Conservation (phyloP, 768 basidiomycete genomes). For the Sarcomyxa edulis region DNA sequence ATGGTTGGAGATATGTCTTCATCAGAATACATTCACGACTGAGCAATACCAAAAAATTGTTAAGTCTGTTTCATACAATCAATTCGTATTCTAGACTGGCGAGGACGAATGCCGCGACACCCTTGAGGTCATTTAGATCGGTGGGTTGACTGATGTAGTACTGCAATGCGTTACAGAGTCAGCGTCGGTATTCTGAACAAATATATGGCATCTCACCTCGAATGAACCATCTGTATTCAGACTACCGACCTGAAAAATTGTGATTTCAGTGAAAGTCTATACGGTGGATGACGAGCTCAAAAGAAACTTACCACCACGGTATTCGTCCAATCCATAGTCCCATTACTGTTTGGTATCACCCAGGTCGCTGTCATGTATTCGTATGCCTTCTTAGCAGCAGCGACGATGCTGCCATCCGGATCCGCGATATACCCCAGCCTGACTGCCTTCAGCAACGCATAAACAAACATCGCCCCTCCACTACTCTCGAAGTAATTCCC, state of each 20-base stretch:
- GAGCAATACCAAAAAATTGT: no score
- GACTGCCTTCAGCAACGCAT: slow-evolving; percentile 39
- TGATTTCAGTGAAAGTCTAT: not conserved
- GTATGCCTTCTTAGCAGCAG: slow-evolving; percentile 35
- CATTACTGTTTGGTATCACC: slow-evolving; percentile 34
- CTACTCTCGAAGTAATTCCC: slow-evolving; percentile 48
- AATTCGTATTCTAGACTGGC: slow-evolving; percentile 39
- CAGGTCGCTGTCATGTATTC: slow-evolving; percentile 32
- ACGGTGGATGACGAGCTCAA: not conserved
- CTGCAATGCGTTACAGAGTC: slow-evolving; percentile 14
- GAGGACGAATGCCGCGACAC: slow-evolving; percentile 38
- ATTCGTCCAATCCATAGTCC: slow-evolving; percentile 40
- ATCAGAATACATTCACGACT: no score
- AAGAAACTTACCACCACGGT: slow-evolving; percentile 33
- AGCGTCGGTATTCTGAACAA: not conserved
- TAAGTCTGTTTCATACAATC: slow-evolving; percentile 9
- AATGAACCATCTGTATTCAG: slow-evolving; percentile 31
- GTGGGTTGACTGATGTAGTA: slow-evolving; percentile 37
- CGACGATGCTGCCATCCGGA: slow-evolving; percentile 30
- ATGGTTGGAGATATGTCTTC: no score
- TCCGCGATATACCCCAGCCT: slow-evolving; percentile 35
- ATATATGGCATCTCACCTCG: slow-evolving; percentile 16
- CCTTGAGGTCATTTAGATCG: slow-evolving; percentile 41
- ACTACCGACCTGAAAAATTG: slow-evolving; percentile 31
- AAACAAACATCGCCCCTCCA: slow-evolving; percentile 41